Evolutionary conservation across 495 filamentous ascomycete species (phyloP).

Genomic region (Beverwykella pulmonaria): DNA sequence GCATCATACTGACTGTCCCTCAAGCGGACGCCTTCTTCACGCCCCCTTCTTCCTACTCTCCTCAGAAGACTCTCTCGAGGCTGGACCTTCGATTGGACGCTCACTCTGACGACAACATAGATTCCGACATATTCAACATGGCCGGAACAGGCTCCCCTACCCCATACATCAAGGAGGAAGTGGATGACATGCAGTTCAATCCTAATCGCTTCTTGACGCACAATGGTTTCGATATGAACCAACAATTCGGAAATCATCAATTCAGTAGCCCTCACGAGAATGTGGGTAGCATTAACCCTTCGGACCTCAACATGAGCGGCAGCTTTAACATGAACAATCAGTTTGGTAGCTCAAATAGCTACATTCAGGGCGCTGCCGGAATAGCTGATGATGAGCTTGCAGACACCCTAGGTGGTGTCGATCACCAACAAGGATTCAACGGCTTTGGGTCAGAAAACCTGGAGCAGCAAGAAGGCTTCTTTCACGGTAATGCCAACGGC

Average conservation of each 20-base stretch:
- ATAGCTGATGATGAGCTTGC: constrained; percentile 68
- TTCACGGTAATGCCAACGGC: constrained; percentile 29
- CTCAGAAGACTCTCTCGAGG: constrained; percentile 42
- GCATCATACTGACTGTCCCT: constrained; percentile 35
- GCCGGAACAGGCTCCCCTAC: constrained; percentile 53
- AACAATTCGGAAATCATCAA: constrained; percentile 60
- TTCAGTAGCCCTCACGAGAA: constrained; percentile 64
- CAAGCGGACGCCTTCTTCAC: constrained; percentile 37
- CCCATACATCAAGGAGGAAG: constrained; percentile 79
- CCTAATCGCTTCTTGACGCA: constrained; percentile 59
- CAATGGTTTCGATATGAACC: constrained; percentile 63
- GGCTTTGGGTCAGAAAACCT: constrained; percentile 49
- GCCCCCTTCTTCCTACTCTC: constrained; percentile 36
- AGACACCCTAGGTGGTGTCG: constrained; percentile 51
- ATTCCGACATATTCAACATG: constrained; percentile 49
- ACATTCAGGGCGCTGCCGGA: constrained; percentile 52
- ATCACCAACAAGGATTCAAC: constrained; percentile 51
- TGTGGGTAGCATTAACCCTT: constrained; percentile 76
- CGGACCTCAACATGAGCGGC: constrained; percentile 71
- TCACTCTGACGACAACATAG: constrained; percentile 46
- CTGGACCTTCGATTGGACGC: constrained; percentile 41
- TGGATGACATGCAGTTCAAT: constrained; percentile 65
- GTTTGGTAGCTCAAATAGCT: constrained; percentile 41
- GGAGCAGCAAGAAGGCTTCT: constrained; percentile 36
- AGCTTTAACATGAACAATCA: constrained; percentile 41